These are phyloP conservation scores for Aureobasidium melanogenum DNA, from an alignment of 2,329 filamentous ascomycete species.

Conservation along the genomic window DNA sequence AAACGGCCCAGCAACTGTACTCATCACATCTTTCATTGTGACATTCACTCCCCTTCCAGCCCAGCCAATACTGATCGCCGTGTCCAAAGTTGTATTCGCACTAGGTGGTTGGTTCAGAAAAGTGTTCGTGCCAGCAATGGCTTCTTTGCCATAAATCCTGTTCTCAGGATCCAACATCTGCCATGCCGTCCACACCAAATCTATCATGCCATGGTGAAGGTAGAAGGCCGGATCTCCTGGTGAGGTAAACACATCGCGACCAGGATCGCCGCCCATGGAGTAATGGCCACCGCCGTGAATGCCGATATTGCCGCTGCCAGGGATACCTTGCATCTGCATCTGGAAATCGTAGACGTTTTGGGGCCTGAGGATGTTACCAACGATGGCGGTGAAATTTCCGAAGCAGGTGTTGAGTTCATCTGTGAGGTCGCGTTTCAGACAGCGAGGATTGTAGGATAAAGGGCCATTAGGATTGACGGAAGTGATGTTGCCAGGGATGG, in stretches of 20 bases:
- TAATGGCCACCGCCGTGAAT: slow-evolving; percentile 39
- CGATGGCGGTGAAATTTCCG: slow-evolving; percentile 11
- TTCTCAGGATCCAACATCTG: slow-evolving; percentile 33
- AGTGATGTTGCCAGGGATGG: slow-evolving; percentile 1
- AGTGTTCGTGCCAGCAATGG: slow-evolving; percentile 35
- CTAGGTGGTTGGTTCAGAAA: slow-evolving; percentile 35
- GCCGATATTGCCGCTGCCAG: slow-evolving; percentile 15
- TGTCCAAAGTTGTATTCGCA: slow-evolving; percentile 33
- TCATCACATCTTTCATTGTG: slow-evolving; percentile 28
- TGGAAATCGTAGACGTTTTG: slow-evolving; percentile 13
- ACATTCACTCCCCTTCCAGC: slow-evolving; percentile 25
- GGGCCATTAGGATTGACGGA: slow-evolving; percentile 6
- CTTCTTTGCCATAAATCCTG: slow-evolving; percentile 27
- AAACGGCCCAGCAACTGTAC: slow-evolving; percentile 35
- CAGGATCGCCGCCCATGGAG: slow-evolving; percentile 36
- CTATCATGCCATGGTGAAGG: slow-evolving; percentile 39
- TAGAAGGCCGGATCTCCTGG: slow-evolving; percentile 39
- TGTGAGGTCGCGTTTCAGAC: slow-evolving; percentile 14
- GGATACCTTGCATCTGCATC: slow-evolving; percentile 14
- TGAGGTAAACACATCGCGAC: slow-evolving; percentile 32
- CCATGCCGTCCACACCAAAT: slow-evolving; percentile 41
- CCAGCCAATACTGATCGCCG: slow-evolving; percentile 29
- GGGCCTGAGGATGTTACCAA: slow-evolving; percentile 4
- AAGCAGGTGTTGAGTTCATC: slow-evolving; percentile 5
- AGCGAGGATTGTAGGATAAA: slow-evolving; percentile 16